Base-by-base conservation (phyloP, 2,329 filamentous ascomycete species). In the Claviceps purpurea region DNA sequence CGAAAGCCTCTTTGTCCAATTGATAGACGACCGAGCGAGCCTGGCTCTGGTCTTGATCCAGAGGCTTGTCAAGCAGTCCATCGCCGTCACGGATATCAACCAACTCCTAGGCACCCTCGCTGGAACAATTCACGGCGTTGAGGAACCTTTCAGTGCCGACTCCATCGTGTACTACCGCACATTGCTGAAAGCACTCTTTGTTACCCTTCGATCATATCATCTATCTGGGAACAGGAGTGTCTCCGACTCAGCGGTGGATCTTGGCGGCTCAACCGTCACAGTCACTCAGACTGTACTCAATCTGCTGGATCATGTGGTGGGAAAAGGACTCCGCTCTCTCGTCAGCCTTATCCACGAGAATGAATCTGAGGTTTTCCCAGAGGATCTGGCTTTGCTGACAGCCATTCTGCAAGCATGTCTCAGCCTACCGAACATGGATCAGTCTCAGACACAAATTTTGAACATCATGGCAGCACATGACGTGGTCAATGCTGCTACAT, bases 341-440 rank as follows among this genome's bases (percentile, higher is more conserved):
- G 89, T 89, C 38, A 81, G 82, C 14, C 80, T 89, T 50, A 79
- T 97, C 14, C 93, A 98, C 63, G 85, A 93, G 38, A 75, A 84
- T 34, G 77, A 84, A 3, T 74, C 78, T 7, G 61, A 59, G 22
- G 61, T 68, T 18, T 79, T 83, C 50, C 87, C 89, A 0, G 85
- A 86, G 52, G 93, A 98, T 63, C 81, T 98, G 57, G 85, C 84
- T 3, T 81, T 97, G 43, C 70, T 98, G 45, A 95, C 89, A 11
- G 90, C 88, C 3, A 85, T 97, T 45, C 71, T 97, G 40, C 90
- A 96, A 67, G 87, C 85, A 37, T 85, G 87, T 58, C 74, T 97
- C 16, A 81, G 82, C 56, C 78, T 95, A 34, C 87, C 89, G 0
- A 83, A 84, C 47, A 83, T 88, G 54, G 81, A 86, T 51, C 78